Base-by-base conservation (phyloP, 2,329 filamentous ascomycete genomes). In the Fusarium sp. region DNA sequence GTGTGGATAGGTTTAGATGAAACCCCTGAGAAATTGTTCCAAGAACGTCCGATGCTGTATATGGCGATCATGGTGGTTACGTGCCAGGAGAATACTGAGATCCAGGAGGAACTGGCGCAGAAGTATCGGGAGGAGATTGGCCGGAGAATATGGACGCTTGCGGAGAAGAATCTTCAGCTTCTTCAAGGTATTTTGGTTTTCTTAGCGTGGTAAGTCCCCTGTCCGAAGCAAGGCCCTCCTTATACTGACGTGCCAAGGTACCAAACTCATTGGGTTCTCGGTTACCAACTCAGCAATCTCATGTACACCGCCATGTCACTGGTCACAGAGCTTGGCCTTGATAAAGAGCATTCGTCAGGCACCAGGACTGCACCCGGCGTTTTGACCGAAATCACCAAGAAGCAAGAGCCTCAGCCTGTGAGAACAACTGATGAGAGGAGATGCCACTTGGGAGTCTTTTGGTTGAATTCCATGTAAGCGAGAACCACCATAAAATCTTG, bases 21-120 rank as follows among this genome's bases (percentile, higher is more conserved):
- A 7, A 36, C 18, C 1, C 65, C 67, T 0, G 59, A 70, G 18
- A 65, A 26, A 0, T 28, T 70, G 4, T 59, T 56, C 3, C 30
- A 36, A 1, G 65, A 70, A 13, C 44, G 48, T 0, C 67, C 65
- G 1, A 56, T 70, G 53, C 36, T 70, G 7, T 70, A 69, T 6
- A 69, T 70, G 58, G 67, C 65, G 0, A 60, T 70, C 6, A 69
- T 70, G 65, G 59, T 65, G 4, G 67, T 59, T 9, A 35, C 67
- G 1, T 69, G 67, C n/a, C 67, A 70, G 5, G 50, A 64, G 14
- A 30, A 70, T 7, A 20, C 45, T 5, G 41, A 69, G 5, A 16
- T 42, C 1, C 67, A 70, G 28, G 28, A 38, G 26, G 36, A 57
- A n/a, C 65, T 70, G 18, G 65, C 67, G 22, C 65, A 58, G 3